A percentile compares a stretch with the other conserved stretches of the same genome.
phyloP scores from a whole-genome alignment of 495 filamentous ascomycete genomes.

The Massariosphaeria phaeospora region DNA sequence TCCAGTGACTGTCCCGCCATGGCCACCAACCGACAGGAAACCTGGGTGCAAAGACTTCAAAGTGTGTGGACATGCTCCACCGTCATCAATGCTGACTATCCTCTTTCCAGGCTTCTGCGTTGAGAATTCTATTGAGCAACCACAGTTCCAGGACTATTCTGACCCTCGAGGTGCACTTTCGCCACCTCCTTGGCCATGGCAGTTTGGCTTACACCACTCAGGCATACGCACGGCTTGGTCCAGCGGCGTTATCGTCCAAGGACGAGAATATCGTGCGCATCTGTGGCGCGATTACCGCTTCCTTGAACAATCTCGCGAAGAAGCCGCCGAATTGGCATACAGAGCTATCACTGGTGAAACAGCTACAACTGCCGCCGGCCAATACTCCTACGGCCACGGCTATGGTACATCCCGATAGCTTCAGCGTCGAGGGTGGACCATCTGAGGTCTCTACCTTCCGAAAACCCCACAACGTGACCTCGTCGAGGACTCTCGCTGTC shows the following conservation, averaged over 20 bases:
- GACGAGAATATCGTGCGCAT: slow-evolving; percentile 11
- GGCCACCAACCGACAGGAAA: slow-evolving; percentile 1
- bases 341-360: not conserved
- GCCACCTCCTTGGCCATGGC: not conserved
- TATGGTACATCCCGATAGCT: not conserved
- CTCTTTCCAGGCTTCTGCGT: slow-evolving; percentile 10
- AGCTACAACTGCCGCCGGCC: not conserved
- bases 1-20: too few species aligned
- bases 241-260: slow-evolving; percentile 18
- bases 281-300: slow-evolving; percentile 26
- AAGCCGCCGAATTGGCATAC: slow-evolving; percentile 23
- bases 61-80: slow-evolving; percentile 1
- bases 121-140: slow-evolving; percentile 15
- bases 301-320: slow-evolving; percentile 25
- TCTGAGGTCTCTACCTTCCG: too few species aligned
- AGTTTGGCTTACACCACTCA: not conserved
- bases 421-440: too few species aligned
- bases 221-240: slow-evolving; percentile 24
- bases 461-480: too few species aligned
- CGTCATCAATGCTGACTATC: not conserved
- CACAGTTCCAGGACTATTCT: slow-evolving; percentile 25
- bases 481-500: too few species aligned
- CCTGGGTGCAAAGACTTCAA: slow-evolving; percentile 6
- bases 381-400: not conserved
- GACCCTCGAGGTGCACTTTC: slow-evolving; percentile 26